A percentile compares a stretch with the other conserved stretches of the same genome.
Conservation (phyloP, 2,329 filamentous ascomycete species). For the Podosphaera aphanis region DNA sequence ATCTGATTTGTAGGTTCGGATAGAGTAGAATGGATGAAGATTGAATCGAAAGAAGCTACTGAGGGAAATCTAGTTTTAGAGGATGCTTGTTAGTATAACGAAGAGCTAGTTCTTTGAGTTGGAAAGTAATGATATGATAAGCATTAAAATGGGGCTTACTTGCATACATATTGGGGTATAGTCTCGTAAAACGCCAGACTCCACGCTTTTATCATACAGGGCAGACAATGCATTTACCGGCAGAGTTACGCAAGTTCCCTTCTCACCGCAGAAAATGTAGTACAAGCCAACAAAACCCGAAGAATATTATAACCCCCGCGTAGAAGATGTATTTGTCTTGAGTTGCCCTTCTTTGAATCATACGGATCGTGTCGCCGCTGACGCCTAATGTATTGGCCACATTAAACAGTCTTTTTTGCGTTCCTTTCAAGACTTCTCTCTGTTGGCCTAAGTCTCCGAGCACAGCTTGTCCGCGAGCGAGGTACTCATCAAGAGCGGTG, state of each 20-base stretch:
- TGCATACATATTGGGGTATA: not conserved
- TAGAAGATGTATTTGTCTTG: conserved; percentile 98
- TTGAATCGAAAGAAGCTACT: no score
- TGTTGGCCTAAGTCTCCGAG: conserved; percentile 73
- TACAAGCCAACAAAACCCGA: conserved; percentile 78
- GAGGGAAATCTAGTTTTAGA: no score
- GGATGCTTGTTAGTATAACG: no score
- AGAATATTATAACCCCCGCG: conserved; percentile 65
- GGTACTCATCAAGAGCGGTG: conserved; percentile 73
- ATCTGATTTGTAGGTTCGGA: no score
- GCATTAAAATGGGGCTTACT: not conserved
- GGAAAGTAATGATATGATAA: not conserved
- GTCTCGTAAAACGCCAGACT: not conserved
- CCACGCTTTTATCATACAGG: not conserved
- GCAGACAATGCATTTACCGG: not conserved
- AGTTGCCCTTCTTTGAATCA: conserved; percentile 75
- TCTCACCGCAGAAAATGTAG: conserved; percentile 34
- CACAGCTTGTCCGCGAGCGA: conserved; percentile 75
- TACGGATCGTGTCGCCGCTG: conserved; percentile 86
- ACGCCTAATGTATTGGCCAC: conserved; percentile 86
- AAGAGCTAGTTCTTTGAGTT: no score
- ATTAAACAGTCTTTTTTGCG: conserved; percentile 71
- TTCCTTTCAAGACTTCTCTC: conserved; percentile 83
- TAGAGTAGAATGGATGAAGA: no score
- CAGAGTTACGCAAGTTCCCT: not conserved